phyloP scores from a whole-genome alignment of 192 early-diverging fungal genomes.

The Spizellomyces sp. region DNA sequence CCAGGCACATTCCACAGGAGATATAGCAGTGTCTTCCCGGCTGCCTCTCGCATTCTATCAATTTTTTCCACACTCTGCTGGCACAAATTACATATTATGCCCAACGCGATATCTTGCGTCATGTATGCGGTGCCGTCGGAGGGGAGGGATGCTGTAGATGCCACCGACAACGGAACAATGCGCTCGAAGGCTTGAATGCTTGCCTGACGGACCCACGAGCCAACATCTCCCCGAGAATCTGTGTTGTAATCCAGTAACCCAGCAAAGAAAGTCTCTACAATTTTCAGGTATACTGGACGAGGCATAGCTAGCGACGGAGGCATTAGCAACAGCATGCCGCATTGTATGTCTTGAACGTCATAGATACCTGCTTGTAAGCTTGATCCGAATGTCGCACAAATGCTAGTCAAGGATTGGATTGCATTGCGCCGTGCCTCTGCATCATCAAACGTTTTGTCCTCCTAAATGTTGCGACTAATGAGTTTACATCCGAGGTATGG shows the following conservation, averaged over 20 bases:
- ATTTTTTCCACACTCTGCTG: constrained; percentile 91
- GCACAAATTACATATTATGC: constrained; percentile 48
- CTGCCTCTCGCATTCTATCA: constrained; percentile 76
- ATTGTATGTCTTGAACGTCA: not conserved
- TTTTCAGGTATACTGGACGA: constrained; percentile 35
- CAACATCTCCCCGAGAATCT: constrained; percentile 94
- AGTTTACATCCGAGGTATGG: not conserved
- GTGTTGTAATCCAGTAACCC: constrained; percentile 83
- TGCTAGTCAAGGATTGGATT: constrained; percentile 49
- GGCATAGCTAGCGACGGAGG: constrained; percentile 2
- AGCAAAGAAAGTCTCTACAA: constrained; percentile 57
- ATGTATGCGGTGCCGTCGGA: not conserved
- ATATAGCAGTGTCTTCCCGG: constrained; percentile 63
- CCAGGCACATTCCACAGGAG: constrained; percentile 43
- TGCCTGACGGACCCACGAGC: constrained; percentile 86
- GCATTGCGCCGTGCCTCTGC: constrained; percentile 72
- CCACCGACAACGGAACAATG: not conserved
- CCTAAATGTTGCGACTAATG: not conserved
- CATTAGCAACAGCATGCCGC: constrained; percentile 15
- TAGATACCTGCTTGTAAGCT: not conserved
- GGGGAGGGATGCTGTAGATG: not conserved
- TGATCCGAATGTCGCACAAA: constrained; percentile 19
- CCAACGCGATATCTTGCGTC: not conserved
- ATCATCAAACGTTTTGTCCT: constrained; percentile 50
- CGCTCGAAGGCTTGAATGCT: constrained; percentile 49